Base-by-base conservation (phyloP, 495 filamentous ascomycete genomes). In the Sabuloglossum arenarium region DNA sequence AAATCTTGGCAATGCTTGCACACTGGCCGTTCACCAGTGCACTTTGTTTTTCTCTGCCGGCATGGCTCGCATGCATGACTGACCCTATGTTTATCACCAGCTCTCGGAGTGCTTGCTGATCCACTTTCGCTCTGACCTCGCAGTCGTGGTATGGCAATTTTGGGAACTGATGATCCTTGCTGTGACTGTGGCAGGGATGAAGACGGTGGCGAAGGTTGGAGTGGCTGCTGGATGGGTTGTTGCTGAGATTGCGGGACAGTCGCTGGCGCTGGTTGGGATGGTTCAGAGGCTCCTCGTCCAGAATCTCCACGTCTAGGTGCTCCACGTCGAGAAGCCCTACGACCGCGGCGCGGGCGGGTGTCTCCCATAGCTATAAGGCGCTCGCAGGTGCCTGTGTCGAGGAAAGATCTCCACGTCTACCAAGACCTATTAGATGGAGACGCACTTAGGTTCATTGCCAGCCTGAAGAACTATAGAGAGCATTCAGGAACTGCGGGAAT, bases 61-160 rank as follows among this genome's bases (percentile, higher is more conserved):
- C 55, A 57, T 14, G 55, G 55, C 28, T 57, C 55, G 25, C 55
- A 57, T 16, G 55, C 55, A 29, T 57, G 55, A 19, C 39, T 53
- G 6, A 57, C 55, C 27, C 55, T 8, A 16, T 57, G 55, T 25
- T 57, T 57, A n/a, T 57, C 55, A 24, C 23, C 54, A 29, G 30
- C 23, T 6, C 6, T 46, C 16, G 42, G 16, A 46, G 42, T 14
- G 16, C 6, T 46, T 5, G 50, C 50, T 3, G 50, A 28, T 25
- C 30, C 50, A 32, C 16, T 16, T 28, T 53, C 50, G 25, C 25
- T 32, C 11, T 53, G 14, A 10, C 6, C 3, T 28, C 12, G 8
- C 30, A 53, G 25, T 32, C 50, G 12, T 28, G 50, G 50, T 28
- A 53, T 53, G 11, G 50, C 50, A 53, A 53, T 19, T 25, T 53